Percentiles rank a stretch among this genome's conserved stretches.
Evolutionary conservation across 1,284 basidiomycete genomes (phyloP).

Genomic region (Ceratobasidium sp.): DNA sequence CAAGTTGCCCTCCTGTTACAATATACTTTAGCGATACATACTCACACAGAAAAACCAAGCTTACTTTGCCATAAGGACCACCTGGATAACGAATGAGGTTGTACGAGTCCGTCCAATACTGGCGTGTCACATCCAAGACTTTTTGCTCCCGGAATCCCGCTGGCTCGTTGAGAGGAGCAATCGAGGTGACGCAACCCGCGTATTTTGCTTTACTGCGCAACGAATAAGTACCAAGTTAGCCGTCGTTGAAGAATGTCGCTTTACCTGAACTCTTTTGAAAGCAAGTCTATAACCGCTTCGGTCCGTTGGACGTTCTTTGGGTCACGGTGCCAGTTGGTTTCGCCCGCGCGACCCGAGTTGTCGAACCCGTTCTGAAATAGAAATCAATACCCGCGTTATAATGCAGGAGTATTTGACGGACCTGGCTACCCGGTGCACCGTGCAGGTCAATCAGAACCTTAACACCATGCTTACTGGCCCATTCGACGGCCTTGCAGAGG

Average conservation of each 20-base stretch:
- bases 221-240: slow-evolving; percentile 55
- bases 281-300: slow-evolving; percentile 67
- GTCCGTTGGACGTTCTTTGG: slow-evolving; percentile 74
- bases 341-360: slow-evolving; percentile 79
- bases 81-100: slow-evolving; percentile 69
- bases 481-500: slow-evolving; percentile 68
- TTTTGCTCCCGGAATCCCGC: slow-evolving; percentile 69
- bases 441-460: slow-evolving; percentile 81
- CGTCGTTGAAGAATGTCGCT: too few species aligned
- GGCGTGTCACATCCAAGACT: slow-evolving; percentile 63
- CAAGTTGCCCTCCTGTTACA: slow-evolving; percentile 63
- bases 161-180: slow-evolving; percentile 82
- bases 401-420: not conserved
- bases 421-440: slow-evolving; percentile 81
- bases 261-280: slow-evolving; percentile 55
- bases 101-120: slow-evolving; percentile 79
- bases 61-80: not conserved
- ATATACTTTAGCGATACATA: too few species aligned
- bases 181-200: slow-evolving; percentile 54
- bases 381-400: too few species aligned
- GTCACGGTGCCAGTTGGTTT: slow-evolving; percentile 73
- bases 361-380: slow-evolving; percentile 66
- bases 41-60: too few species aligned
- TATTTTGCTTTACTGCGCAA: slow-evolving; percentile 44
- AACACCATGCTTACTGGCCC: slow-evolving; percentile 78